These are phyloP conservation scores for Gracilaria domingensis DNA, from an alignment of 23 red algal species.

Conservation along the genomic window DNA sequence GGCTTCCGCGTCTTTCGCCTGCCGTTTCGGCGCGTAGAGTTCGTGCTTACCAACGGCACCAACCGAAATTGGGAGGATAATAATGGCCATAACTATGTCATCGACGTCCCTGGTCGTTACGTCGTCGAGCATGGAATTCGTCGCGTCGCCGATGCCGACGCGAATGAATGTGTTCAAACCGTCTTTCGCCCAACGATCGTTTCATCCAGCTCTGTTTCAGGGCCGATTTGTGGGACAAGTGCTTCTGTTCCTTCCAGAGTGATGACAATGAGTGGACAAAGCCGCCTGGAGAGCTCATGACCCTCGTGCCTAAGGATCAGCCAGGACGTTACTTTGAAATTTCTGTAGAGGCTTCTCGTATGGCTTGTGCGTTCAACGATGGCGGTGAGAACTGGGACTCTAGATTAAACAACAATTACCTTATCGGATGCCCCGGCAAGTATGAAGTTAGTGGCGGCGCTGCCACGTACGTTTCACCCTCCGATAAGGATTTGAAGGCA, in stretches of 20 bases:
- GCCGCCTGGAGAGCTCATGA: slow-evolving; percentile 39
- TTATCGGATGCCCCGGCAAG: slow-evolving; percentile 67
- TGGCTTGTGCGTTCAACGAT: slow-evolving; percentile 68
- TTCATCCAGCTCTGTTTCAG: slow-evolving; percentile 64
- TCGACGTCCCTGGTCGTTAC: slow-evolving; percentile 57
- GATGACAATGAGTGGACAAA: slow-evolving; percentile 44
- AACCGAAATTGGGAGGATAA: slow-evolving; percentile 78
- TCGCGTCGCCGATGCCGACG: slow-evolving; percentile 74
- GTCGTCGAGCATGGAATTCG: slow-evolving; percentile 77
- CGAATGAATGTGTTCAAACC: slow-evolving; percentile 44
- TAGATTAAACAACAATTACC: slow-evolving; percentile 58
- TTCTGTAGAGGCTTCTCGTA: slow-evolving; percentile 26
- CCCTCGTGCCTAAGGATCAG: background rate
- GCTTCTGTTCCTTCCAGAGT: slow-evolving; percentile 47
- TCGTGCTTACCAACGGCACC: slow-evolving; percentile 72
- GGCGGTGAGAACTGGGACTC: slow-evolving; percentile 69
- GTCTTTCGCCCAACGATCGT: slow-evolving; percentile 15
- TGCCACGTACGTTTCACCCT: slow-evolving; percentile 40
- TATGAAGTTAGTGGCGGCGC: slow-evolving; percentile 43
- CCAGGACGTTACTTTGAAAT: slow-evolving; percentile 41
- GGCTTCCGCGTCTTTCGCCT: slow-evolving; percentile 86
- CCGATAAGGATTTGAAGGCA: slow-evolving; percentile 47
- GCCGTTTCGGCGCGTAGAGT: slow-evolving; percentile 59
- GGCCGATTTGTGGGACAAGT: slow-evolving; percentile 69
- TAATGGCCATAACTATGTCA: slow-evolving; percentile 51